These are phyloP conservation scores for Melampsora abietis-canadensis DNA, from an alignment of 1,284 basidiomycete genomes.

Conservation along the genomic window DNA sequence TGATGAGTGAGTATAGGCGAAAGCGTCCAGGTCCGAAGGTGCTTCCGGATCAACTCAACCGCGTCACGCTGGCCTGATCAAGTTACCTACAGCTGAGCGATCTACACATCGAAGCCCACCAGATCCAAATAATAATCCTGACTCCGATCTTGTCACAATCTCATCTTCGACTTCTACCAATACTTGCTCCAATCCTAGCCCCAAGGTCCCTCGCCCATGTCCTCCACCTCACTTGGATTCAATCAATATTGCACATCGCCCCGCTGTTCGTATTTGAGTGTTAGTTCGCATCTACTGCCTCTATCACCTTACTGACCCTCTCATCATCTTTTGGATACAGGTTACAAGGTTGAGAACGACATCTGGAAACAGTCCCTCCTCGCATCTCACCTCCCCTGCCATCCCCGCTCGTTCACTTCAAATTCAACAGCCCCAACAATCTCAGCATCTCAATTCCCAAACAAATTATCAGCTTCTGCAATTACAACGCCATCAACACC, in stretches of 20 bases:
- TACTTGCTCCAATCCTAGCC: background rate
- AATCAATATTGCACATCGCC: background rate
- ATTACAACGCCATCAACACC: conserved; percentile 1
- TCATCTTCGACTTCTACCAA: conserved; percentile 10
- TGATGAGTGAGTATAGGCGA: background rate
- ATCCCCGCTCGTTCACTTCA: background rate
- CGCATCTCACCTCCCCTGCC: background rate
- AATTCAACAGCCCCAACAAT: background rate
- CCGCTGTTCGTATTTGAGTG: background rate
- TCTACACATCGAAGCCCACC: background rate
- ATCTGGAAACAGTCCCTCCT: background rate
- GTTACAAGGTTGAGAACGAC: background rate
- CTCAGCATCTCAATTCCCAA: background rate
- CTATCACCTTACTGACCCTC: background rate
- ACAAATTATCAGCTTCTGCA: background rate
- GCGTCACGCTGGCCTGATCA: background rate
- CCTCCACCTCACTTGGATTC: background rate
- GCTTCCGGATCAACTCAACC: background rate
- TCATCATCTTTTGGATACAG: background rate
- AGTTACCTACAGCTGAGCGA: background rate
- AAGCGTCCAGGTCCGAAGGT: conserved; percentile 2
- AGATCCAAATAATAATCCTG: background rate
- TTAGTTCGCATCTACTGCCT: background rate
- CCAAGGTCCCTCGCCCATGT: conserved; percentile 3
- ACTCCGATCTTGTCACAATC: conserved; percentile 1